These are phyloP conservation scores for Priceomyces carsonii DNA, from an alignment of 805 yeast species.

Conservation along the genomic window DNA sequence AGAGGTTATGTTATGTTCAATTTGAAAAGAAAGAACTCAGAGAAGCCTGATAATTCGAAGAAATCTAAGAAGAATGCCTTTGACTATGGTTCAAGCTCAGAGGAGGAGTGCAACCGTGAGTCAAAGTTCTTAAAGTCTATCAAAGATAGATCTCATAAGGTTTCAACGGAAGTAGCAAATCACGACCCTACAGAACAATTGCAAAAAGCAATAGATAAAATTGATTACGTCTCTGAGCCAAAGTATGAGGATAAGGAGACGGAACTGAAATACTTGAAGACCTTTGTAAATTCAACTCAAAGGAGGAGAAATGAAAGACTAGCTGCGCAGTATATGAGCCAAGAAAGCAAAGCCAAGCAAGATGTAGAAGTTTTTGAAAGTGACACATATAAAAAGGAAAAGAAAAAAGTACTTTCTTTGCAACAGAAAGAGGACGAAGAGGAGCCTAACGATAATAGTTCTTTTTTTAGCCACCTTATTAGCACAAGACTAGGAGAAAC, in stretches of 20 bases:
- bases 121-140: conserved; percentile 7
- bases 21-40: conserved; percentile 5
- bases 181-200: conserved; percentile 7
- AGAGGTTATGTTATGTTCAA: conserved; percentile 3
- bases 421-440: conserved; percentile 7
- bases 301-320: conserved; percentile 47
- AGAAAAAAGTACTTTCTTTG: conserved; percentile 2
- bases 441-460: conserved; percentile 6
- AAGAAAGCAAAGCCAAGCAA: conserved; percentile 32
- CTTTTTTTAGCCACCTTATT: conserved; percentile 7
- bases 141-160: conserved; percentile 9
- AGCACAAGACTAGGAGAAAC: conserved; percentile 6
- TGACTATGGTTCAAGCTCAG: conserved; percentile 5
- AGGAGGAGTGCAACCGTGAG: conserved; percentile 7
- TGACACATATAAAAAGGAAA: conserved; percentile 41
- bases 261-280: conserved; percentile 29
- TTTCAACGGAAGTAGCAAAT: conserved; percentile 6
- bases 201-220: background rate
- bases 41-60: background rate
- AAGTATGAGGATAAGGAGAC: conserved; percentile 14
- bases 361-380: conserved; percentile 51
- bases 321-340: conserved; percentile 36
- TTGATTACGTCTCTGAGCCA: conserved; percentile 15
- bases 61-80: conserved; percentile 1
- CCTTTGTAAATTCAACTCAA: conserved; percentile 44